A percentile compares a stretch with the other conserved stretches of the same genome.
Evolutionary conservation across 257 asterid species (phyloP).

Genomic region (Craterostigma plantagineum): DNA sequence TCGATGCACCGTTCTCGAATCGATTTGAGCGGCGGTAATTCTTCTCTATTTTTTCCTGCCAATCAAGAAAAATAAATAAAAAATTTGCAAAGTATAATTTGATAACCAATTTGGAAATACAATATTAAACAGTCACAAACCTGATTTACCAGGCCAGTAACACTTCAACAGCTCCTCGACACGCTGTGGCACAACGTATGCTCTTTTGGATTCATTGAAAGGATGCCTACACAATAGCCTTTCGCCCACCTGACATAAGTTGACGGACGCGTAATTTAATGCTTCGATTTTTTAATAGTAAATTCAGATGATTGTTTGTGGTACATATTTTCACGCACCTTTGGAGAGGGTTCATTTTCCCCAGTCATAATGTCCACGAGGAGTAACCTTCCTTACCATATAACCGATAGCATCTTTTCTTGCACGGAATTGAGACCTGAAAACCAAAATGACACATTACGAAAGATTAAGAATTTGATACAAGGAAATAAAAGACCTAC

Average conservation of each 20-base stretch:
- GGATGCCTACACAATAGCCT: background rate
- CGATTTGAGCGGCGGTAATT: constrained; percentile 30
- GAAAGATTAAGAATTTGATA: no score
- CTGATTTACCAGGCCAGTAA: constrained; percentile 2
- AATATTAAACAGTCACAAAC: background rate
- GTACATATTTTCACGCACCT: constrained; percentile 43
- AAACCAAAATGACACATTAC: background rate
- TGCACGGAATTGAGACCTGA: constrained; percentile 96
- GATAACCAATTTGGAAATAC: background rate
- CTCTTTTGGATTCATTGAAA: constrained; percentile 2
- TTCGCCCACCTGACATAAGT: background rate
- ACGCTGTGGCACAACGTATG: constrained; percentile 4
- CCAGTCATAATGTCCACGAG: constrained; percentile 94
- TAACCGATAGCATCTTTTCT: constrained; percentile 76
- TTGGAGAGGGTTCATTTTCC: constrained; percentile 80
- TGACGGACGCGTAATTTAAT: no score
- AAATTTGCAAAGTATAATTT: no score
- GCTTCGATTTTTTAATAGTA: no score
- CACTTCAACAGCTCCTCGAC: constrained; percentile 1
- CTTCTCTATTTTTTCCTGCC: constrained; percentile 56
- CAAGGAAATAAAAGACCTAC: constrained; percentile 17
- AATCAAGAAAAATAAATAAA: no score
- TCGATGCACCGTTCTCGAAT: constrained; percentile 63
- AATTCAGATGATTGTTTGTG: no score
- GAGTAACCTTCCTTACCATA: constrained; percentile 90